Base-by-base conservation (phyloP, 305 asterid species). In the Fraxinus dipetala region DNA sequence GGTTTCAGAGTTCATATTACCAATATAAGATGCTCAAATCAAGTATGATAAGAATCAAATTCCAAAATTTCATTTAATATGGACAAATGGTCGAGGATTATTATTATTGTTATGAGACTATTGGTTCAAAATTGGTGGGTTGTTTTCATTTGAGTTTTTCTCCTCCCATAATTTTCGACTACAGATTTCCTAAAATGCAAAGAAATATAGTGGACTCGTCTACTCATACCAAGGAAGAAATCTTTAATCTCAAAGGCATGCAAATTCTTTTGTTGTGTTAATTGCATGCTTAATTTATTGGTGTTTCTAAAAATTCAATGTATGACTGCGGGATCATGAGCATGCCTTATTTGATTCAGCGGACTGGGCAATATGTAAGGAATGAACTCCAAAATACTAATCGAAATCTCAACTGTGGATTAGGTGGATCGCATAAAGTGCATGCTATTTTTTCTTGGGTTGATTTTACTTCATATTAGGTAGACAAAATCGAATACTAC, bases 271-370 rank as follows among this genome's bases (percentile, higher is more conserved):
- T 8, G 18, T 28, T 35, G 14, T 32, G 28, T 35, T 36, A 40
- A 35, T n/a, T 43, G 35, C 30, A 18, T 20, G 24, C 69, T 59
- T 59, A 59, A 22, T 59, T 26, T 8, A 59, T n/a, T 6, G 3
- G 4, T 59, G 69, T 59, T 59, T 59, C 24, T 22, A 8, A n/a
- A n/a, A 20, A 40, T 40, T 40, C 28, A 6, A 59, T 1, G 69
- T 28, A 59, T 18, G 28, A 18, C 3, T 79, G 22, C 87, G 93
- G 98, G 95, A 95, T 81, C 91, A 89, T 51, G 88, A 89, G 76
- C 88, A 96, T 56, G 96, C 98, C 32, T 95, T 93, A 81, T 93
- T 95, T 81, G 98, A 95, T 84, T 95, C 98, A 0, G 98, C 97
- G 0, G 98, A 93, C 32, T 95, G 98, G 98, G 98, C 91, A 75